These are phyloP conservation scores for Penicillium ucsense DNA, from an alignment of 495 filamentous ascomycete species.

Conservation along the genomic window DNA sequence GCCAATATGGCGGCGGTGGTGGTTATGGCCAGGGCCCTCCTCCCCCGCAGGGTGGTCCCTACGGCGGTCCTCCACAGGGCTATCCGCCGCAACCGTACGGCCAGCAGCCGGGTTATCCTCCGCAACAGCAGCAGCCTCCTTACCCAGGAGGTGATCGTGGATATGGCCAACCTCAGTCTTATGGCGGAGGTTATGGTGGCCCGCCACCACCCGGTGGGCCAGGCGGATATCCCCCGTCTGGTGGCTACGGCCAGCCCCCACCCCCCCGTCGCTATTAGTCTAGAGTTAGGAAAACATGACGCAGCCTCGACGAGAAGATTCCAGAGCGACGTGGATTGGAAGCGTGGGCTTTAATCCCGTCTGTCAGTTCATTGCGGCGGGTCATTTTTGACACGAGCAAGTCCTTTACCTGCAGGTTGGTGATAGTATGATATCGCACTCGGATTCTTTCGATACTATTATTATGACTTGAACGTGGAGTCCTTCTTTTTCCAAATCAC, in stretches of 20 bases:
- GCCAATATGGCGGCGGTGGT: constrained; percentile 29
- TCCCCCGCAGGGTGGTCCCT: constrained; percentile 9
- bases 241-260: constrained; percentile 17
- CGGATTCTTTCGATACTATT: no score
- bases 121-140: constrained; percentile 5
- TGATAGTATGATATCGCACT: no score
- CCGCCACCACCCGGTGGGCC: constrained; percentile 10
- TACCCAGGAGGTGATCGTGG: constrained; percentile 6
- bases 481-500: no score
- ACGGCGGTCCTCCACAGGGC: constrained; percentile 6
- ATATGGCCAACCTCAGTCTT: constrained; percentile 19
- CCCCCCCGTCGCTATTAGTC: constrained; percentile 23
- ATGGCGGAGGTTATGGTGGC: constrained; percentile 9
- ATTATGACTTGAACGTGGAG: no score
- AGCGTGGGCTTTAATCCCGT: no score
- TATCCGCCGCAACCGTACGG: constrained; percentile 6
- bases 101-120: constrained; percentile 12
- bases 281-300: neutral
- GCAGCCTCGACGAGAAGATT: no score
- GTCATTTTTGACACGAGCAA: no score
- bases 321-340: neutral
- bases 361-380: no score
- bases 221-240: constrained; percentile 14
- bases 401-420: no score
- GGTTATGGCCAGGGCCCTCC: constrained; percentile 21